phyloP scores from a whole-genome alignment of 208 protist species.

The Phytomonas serpens region DNA sequence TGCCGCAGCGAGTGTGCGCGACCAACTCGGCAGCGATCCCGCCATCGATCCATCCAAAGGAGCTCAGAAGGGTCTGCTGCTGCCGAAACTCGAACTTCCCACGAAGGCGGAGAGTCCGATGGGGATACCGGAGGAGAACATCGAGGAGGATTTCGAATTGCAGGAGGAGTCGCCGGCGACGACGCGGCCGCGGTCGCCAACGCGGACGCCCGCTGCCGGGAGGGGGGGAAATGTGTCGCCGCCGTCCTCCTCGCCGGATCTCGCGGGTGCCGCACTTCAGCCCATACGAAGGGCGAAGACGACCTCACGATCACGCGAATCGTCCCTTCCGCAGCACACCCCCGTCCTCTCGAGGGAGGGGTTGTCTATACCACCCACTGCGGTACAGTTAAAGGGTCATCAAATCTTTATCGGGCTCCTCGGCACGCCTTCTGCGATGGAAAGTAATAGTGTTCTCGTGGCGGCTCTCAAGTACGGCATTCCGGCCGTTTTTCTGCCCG shows the following conservation, averaged over 20 bases:
- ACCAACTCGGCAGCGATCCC: constrained; percentile 3
- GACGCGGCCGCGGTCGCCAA: not conserved
- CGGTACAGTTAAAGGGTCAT: constrained; percentile 36
- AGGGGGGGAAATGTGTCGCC: constrained; percentile 7
- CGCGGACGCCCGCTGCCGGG: not conserved
- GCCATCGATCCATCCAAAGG: constrained; percentile 2
- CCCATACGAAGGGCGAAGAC: constrained; percentile 5
- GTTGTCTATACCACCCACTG: constrained; percentile 13
- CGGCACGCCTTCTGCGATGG: constrained; percentile 26
- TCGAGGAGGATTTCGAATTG: constrained; percentile 13
- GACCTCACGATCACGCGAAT: not conserved
- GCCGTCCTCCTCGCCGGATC: not conserved
- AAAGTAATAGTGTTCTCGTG: constrained; percentile 52
- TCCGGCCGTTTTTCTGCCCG: constrained; percentile 43
- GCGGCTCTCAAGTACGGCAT: constrained; percentile 57
- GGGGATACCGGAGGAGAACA: not conserved
- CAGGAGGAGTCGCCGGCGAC: not conserved
- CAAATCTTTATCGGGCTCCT: constrained; percentile 19
- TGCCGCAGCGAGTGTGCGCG: not conserved
- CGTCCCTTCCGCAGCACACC: not conserved
- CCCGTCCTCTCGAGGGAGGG: not conserved
- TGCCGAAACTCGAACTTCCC: not conserved
- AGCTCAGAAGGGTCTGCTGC: constrained; percentile 5
- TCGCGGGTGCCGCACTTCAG: constrained; percentile 8
- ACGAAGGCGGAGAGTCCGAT: not conserved